Conservation (phyloP, 1,284 basidiomycete genomes). For the Cryptococcus maquisensis region DNA sequence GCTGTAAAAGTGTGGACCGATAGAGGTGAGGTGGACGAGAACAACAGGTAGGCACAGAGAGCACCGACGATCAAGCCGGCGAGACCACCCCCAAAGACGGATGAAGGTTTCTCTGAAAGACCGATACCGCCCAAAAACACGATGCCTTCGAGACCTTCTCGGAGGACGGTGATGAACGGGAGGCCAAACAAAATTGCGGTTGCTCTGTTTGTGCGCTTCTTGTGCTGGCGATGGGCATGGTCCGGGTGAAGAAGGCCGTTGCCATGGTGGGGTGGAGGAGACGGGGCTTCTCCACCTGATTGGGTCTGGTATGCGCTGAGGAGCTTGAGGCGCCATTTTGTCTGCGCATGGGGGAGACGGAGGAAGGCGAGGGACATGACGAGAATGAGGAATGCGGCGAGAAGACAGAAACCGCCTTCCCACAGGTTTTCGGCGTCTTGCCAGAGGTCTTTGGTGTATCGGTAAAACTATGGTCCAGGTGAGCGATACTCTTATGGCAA, state of each 20-base stretch:
- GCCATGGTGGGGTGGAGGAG: constrained; percentile 9
- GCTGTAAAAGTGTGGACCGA: constrained; percentile 69
- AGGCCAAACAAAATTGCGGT: constrained; percentile 67
- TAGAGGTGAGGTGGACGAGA: constrained; percentile 23
- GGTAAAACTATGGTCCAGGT: constrained; percentile 43
- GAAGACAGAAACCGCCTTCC: constrained; percentile 67
- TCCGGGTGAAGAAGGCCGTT: constrained; percentile 5
- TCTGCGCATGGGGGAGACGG: constrained; percentile 69
- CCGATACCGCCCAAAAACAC: constrained; percentile 77
- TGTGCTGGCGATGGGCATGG: constrained; percentile 6
- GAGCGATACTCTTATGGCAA: not conserved
- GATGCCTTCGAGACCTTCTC: constrained; percentile 86
- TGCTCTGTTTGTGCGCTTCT: constrained; percentile 13
- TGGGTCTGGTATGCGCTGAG: constrained; percentile 62
- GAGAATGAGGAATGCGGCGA: constrained; percentile 55
- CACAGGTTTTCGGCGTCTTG: constrained; percentile 60
- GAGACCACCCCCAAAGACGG: constrained; percentile 53
- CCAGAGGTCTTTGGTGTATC: constrained; percentile 53
- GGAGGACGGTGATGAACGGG: constrained; percentile 78
- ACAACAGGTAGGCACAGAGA: constrained; percentile 38
- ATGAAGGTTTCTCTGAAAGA: constrained; percentile 21
- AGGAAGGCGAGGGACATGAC: constrained; percentile 72
- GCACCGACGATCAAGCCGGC: constrained; percentile 70
- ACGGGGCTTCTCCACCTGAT: constrained; percentile 4
- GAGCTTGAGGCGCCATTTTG: constrained; percentile 83